Evolutionary conservation across 2,329 filamentous ascomycete species (phyloP), one percentile per base, ranked within the genome.

Genomic region (Zymoseptoria crescenta): DNA sequence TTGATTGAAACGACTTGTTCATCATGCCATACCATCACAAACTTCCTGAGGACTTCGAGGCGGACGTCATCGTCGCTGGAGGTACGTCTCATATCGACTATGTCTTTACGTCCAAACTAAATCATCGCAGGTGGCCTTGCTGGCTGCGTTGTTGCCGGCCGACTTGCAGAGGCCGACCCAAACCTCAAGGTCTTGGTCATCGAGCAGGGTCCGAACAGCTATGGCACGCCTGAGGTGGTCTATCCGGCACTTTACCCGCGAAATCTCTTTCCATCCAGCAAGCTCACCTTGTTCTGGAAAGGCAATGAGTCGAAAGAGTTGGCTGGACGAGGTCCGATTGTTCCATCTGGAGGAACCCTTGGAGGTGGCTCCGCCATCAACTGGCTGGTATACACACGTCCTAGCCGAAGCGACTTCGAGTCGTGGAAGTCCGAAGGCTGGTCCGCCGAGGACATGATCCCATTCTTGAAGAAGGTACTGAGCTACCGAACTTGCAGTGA

Each of bases 341-440:
- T 79, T 6, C 74, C 75, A 9, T 73, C 67, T 10, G 77, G 76
- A 55, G 77, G 79, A 24, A 79, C 83, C 0, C 76, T 89, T 0
- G 87, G 87, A 19, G 87, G 86, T 6, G 84, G 84, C 6, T 72
- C 69, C 21, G 73, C 72, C 0, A 75, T 75, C 58, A 75, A 75
- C 58, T 71, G 72, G 62, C 73, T 75, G 73, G 71, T 70, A 2
- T 79, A 79, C 63, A 76, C 75, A 2, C 69, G 77, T 28, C 76
- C 74, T 10, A 75, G 80, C 63, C 70, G 74, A 7, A 71, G 71
- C 5, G 79, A 81, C 65, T 81, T 77, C 56, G 79, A 83, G 63
- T 75, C 75, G 6, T 84, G 81, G 80, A 76, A 80, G 7, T 77
- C 75, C 0, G 72, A 75, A 16, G 81, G 81, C 0, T 83, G 81